Evolutionary conservation across 768 basidiomycete species (phyloP).

Genomic region (Termitomyces sp.): DNA sequence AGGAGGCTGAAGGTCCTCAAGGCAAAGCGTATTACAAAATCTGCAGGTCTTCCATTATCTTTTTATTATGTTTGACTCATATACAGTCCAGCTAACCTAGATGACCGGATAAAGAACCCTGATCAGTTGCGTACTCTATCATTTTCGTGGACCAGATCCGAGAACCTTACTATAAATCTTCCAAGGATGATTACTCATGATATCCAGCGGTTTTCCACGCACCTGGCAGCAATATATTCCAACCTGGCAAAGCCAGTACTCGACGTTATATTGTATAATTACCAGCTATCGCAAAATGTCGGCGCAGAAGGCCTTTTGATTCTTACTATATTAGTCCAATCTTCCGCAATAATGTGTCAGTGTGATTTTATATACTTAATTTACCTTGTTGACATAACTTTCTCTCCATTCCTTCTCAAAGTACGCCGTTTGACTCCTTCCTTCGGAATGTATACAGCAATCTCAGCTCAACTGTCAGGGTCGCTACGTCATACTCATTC

Average conservation of each 20-base stretch:
- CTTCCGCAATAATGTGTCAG: conserved; percentile 76
- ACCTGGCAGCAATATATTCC: conserved; percentile 89
- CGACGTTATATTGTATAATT: conserved; percentile 93
- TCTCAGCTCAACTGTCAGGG: conserved; percentile 84
- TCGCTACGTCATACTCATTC: conserved; percentile 90
- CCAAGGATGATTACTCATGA: conserved; percentile 91
- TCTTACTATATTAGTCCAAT: conserved; percentile 80
- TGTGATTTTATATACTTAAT: conserved; percentile 9
- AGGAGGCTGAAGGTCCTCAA: conserved; percentile 49
- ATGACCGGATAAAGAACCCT: conserved; percentile 93
- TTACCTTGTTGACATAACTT: not conserved
- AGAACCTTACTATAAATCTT: conserved; percentile 2
- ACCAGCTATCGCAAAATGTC: conserved; percentile 88
- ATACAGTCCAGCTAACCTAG: conserved; percentile 68
- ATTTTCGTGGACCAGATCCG: not conserved
- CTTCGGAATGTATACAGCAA: conserved; percentile 86
- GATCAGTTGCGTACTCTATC: conserved; percentile 62
- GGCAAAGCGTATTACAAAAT: conserved; percentile 94
- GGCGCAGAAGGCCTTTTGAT: conserved; percentile 88
- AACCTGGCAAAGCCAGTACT: conserved; percentile 92
- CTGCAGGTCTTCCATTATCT: conserved; percentile 36
- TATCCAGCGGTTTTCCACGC: conserved; percentile 86
- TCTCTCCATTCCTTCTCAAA: conserved; percentile 22
- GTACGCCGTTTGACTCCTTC: conserved; percentile 87
- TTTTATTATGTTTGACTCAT: not conserved